phyloP scores from a whole-genome alignment of 306 rosid genomes.

The Nissolia schottii region DNA sequence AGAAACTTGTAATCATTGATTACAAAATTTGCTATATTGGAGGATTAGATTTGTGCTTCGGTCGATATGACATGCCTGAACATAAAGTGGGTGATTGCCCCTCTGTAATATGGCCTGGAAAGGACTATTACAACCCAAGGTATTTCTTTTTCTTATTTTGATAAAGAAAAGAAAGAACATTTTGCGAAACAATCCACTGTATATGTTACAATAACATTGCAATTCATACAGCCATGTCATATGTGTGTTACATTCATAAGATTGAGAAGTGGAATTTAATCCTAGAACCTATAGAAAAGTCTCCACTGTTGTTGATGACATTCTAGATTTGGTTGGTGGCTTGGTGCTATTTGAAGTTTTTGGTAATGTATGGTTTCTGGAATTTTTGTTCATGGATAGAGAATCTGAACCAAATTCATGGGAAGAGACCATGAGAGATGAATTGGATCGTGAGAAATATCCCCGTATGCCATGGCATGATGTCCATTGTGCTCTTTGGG shows the following conservation, averaged over 20 bases:
- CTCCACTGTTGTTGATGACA: constrained; percentile 1
- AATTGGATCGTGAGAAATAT: constrained; percentile 78
- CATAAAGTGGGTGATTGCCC: constrained; percentile 90
- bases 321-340: not conserved
- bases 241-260: constrained; percentile 2
- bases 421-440: constrained; percentile 98
- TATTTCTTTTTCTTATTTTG: constrained; percentile 22
- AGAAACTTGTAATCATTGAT: constrained; percentile 95
- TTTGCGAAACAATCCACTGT: constrained; percentile 13
- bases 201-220: not conserved
- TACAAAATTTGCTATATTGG: constrained; percentile 90
- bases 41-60: constrained; percentile 97
- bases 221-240: not conserved
- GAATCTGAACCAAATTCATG: constrained; percentile 99
- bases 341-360: not conserved
- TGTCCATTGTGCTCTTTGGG: constrained; percentile 97
- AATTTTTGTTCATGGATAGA: constrained; percentile 35
- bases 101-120: constrained; percentile 89
- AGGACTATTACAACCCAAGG: constrained; percentile 99
- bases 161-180: not conserved
- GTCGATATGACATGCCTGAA: constrained; percentile 91
- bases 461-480: constrained; percentile 99
- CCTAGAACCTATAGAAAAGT: not conserved
- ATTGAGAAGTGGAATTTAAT: constrained; percentile 2
- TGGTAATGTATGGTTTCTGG: not conserved